Evolutionary conservation across 306 rosid genomes (phyloP).

Genomic region (Citrullus mucosospermus): DNA sequence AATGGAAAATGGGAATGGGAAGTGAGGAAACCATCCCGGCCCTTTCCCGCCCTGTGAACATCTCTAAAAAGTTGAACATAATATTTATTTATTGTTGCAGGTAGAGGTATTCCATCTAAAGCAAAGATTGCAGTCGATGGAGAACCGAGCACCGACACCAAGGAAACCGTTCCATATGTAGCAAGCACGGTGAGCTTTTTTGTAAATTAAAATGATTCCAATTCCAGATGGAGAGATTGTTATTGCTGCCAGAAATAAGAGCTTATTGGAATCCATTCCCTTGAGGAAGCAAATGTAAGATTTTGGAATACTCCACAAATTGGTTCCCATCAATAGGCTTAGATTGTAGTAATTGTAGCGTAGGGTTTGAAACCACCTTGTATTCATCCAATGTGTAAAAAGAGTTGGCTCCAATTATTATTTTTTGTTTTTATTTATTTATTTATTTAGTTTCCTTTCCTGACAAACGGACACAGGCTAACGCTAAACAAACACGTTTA

Average conservation of each 20-base stretch:
- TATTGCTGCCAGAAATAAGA: neutral
- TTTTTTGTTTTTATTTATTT: too few relatives aligned
- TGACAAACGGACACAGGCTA: neutral
- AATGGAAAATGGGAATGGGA: too few relatives aligned
- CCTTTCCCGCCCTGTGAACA: too few relatives aligned
- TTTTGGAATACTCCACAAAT: neutral
- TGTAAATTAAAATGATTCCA: neutral
- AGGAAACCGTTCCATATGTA: slow-evolving; percentile 77
- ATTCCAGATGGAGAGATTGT: neutral
- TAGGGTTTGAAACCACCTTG: neutral
- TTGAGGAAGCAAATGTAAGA: neutral
- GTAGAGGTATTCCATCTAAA: slow-evolving; percentile 92
- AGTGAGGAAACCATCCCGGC: too few relatives aligned
- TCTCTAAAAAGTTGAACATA: too few relatives aligned
- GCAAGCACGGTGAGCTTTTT: neutral
- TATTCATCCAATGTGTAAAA: neutral
- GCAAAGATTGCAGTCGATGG: slow-evolving; percentile 88
- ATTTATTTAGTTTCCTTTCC: too few relatives aligned
- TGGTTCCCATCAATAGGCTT: neutral
- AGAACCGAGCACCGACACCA: slow-evolving; percentile 79
- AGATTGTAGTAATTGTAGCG: neutral
- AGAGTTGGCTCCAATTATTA: neutral
- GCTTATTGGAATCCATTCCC: neutral
- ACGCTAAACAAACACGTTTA: too few relatives aligned
- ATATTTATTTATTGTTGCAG: slow-evolving; percentile 17